Evolutionary conservation across 768 basidiomycete genomes (phyloP), one percentile per base, ranked within the genome.

Genomic region (Xerocomellus dryophilus): DNA sequence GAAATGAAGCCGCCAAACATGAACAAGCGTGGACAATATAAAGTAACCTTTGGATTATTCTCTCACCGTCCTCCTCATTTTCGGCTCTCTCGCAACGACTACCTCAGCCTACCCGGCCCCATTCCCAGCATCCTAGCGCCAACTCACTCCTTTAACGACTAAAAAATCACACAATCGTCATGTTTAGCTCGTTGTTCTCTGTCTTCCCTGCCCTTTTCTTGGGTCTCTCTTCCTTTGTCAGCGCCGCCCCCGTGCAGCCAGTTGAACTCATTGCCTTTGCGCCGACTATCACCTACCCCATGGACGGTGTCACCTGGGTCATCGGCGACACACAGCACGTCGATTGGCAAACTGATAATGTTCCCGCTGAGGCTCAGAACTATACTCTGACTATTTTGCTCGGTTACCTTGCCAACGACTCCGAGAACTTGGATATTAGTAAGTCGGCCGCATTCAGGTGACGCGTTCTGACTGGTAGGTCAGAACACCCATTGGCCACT

Each of bases 401-500:
- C 23, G 84, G 83, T 10, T 69, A 68, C 55, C 18, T 53, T 7
- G 47, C 55, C 12, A 58, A 61, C 53, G 59, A 60, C 34, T 77
- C 75, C 48, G 82, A 84, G 60, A 74, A 83, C 55, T 68, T 84
- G 56, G 74, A 83, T 52, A 62, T 72, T 32, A 39, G 84, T 84
- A 55, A 52, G 81, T 66, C 7, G 1, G n/a, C 21, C 27, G 1
- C 34, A 3, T 29, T 34, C 20, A 17, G 1, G 10, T 27, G 21
- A 18, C 34, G 10, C 21, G 10, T 35, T 32, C 48, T 69, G 23
- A 70, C 45, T 2, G 2, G 44, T 49, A 5, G 18, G 44, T 25
- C 54, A 89, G 87, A 74, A 1, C 42, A 77, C 32, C 86, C 86
- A 14, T 75, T 90, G 52, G 86, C 83, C 2, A 41, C 75, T 18